Percentiles rank a stretch among this genome's conserved stretches.
Conservation (phyloP, 306 rosid species). For the Vigna radiata region DNA sequence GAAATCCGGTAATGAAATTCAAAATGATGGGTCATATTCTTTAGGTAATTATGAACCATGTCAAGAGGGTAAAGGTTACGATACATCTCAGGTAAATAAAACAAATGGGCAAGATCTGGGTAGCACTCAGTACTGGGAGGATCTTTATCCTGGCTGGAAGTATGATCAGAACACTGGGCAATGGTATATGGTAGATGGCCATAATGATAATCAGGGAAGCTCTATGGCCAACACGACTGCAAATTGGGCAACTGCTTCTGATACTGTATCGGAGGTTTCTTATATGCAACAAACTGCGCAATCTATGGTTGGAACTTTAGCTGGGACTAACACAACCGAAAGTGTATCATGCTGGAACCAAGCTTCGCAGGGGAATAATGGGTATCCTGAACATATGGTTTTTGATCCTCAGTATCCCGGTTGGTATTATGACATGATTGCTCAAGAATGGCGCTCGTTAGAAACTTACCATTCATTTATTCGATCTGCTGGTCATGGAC, state of each 20-base stretch:
- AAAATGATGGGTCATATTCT: constrained; percentile 45
- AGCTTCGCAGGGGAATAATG: constrained; percentile 57
- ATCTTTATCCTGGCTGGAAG: constrained; percentile 93
- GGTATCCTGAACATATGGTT: constrained; percentile 78
- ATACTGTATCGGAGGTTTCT: constrained; percentile 52
- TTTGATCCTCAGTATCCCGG: constrained; percentile 86
- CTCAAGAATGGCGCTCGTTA: constrained; percentile 72
- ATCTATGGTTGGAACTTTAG: constrained; percentile 57
- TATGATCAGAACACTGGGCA: constrained; percentile 66
- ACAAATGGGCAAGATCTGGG: constrained; percentile 58
- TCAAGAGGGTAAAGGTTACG: constrained; percentile 57
- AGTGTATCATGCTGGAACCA: constrained; percentile 59
- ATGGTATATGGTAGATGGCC: constrained; percentile 72
- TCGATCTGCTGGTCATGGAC: constrained; percentile 47
- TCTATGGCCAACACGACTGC: constrained; percentile 41
- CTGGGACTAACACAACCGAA: constrained; percentile 54
- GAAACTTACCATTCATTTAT: constrained; percentile 62
- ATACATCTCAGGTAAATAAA: constrained; percentile 47
- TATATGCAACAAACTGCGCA: constrained; percentile 66
- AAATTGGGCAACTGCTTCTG: constrained; percentile 57
- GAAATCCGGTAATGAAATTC: constrained; percentile 47
- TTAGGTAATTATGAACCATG: constrained; percentile 49
- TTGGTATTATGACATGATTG: constrained; percentile 80
- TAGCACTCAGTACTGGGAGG: constrained; percentile 73
- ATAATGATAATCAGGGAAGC: constrained; percentile 48